A percentile compares a stretch with the other conserved stretches of the same genome.
phyloP scores from a whole-genome alignment of 148 eudicot genomes.

The Amaranthus cruentus region DNA sequence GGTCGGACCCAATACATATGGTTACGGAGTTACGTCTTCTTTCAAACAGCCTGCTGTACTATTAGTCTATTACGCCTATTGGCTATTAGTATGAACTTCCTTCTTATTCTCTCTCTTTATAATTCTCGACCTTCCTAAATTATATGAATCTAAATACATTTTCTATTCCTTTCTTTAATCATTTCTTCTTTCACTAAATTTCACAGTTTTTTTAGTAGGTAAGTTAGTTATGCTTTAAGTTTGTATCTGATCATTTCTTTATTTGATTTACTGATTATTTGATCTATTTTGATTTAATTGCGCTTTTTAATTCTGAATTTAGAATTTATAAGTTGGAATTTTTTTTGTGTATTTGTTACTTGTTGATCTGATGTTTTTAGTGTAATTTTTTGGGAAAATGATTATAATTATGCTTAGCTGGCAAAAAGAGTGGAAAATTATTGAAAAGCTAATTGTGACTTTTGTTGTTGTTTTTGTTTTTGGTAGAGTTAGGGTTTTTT shows the following conservation, averaged over 20 bases:
- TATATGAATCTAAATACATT: neutral
- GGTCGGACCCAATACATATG: neutral
- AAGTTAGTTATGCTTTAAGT: neutral
- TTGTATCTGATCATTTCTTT: neutral
- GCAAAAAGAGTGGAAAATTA: neutral
- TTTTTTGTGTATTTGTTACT: neutral
- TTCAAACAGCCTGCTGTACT: neutral
- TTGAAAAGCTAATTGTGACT: neutral
- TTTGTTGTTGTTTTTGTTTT: neutral
- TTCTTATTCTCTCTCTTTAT: neutral
- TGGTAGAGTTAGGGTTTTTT: constrained; percentile 2
- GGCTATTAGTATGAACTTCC: neutral
- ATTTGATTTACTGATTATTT: neutral
- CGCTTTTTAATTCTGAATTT: neutral
- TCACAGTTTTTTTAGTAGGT: neutral
- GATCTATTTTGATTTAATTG: neutral
- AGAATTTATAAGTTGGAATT: no score
- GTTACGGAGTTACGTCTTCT: neutral
- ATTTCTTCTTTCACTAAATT: neutral
- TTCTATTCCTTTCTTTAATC: neutral
- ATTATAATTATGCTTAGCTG: neutral
- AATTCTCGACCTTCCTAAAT: neutral
- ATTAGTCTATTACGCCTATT: neutral
- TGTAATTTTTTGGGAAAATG: neutral
- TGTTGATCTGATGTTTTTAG: neutral